A percentile compares a stretch with the other conserved stretches of the same genome.
These are phyloP conservation scores for Luffa aegyptiaca DNA, from an alignment of 306 rosid genomes.

Conservation along the genomic window DNA sequence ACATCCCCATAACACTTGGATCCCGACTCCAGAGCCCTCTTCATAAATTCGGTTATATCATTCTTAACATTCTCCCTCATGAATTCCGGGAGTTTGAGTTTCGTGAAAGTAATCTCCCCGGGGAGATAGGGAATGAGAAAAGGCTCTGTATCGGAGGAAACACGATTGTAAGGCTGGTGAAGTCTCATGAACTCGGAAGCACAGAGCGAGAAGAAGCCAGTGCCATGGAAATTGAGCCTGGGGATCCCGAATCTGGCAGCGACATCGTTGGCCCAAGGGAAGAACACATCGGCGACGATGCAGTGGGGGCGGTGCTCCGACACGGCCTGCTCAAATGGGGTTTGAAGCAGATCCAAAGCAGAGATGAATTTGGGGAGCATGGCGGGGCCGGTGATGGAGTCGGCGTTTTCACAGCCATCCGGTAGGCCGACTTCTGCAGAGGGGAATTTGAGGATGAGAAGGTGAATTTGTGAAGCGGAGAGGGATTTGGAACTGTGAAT, in stretches of 20 bases:
- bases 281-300: slow-evolving; percentile 34
- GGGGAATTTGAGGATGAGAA: slow-evolving; percentile 24
- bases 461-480: neutral
- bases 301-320: slow-evolving; percentile 26
- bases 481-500: neutral
- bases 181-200: slow-evolving; percentile 7
- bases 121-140: slow-evolving; percentile 48
- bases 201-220: slow-evolving; percentile 31
- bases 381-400: neutral
- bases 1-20: slow-evolving; percentile 10
- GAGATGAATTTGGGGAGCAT: neutral
- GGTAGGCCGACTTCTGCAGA: slow-evolving; percentile 29
- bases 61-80: neutral
- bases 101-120: slow-evolving; percentile 21
- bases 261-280: slow-evolving; percentile 33
- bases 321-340: slow-evolving; percentile 26
- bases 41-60: neutral
- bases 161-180: slow-evolving; percentile 31
- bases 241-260: slow-evolving; percentile 44
- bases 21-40: neutral
- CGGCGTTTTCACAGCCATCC: slow-evolving; percentile 29
- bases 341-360: slow-evolving; percentile 20
- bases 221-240: slow-evolving; percentile 40
- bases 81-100: slow-evolving; percentile 17
- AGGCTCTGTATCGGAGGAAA: slow-evolving; percentile 25